phyloP scores from a whole-genome alignment of 2,329 filamentous ascomycete genomes.

The Claviceps pusilla region DNA sequence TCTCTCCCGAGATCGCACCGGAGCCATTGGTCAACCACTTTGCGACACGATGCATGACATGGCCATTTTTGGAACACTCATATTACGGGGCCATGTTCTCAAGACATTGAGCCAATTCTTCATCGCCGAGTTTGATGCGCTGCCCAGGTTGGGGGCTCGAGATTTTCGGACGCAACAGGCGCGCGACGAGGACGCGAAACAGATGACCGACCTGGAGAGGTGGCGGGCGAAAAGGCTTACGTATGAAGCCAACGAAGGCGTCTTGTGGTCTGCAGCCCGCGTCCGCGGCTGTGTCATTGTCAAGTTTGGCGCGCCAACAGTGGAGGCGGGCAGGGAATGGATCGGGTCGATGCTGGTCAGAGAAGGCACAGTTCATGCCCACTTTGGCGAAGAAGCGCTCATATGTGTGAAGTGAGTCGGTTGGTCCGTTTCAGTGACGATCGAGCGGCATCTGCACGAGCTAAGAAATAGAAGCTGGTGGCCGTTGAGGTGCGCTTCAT shows the following conservation, averaged over 20 bases:
- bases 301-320: conserved; percentile 72
- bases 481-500: not conserved
- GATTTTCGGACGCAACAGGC: conserved; percentile 51
- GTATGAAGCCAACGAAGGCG: conserved; percentile 41
- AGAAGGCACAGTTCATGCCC: conserved; percentile 54
- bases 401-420: conserved; percentile 49
- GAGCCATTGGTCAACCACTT: conserved; percentile 25
- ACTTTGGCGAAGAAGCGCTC: conserved; percentile 69
- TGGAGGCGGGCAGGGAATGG: conserved; percentile 72
- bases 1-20: conserved; percentile 42
- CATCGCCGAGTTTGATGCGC: conserved; percentile 57
- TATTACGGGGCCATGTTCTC: conserved; percentile 62
- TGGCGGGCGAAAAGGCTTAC: conserved; percentile 42
- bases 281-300: conserved; percentile 76
- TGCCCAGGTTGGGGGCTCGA: conserved; percentile 69
- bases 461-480: not conserved
- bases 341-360: conserved; percentile 57
- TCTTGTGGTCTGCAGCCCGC: conserved; percentile 71
- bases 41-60: conserved; percentile 56
- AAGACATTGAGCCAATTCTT: conserved; percentile 56
- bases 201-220: conserved; percentile 26
- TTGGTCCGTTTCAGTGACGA: not conserved
- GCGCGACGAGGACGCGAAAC: conserved; percentile 23
- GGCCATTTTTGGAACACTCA: conserved; percentile 69
- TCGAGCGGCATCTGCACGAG: not conserved